Evolutionary conservation across 1,139 yeast species (phyloP).

Genomic region (Saccharomycopsis hybrid): DNA sequence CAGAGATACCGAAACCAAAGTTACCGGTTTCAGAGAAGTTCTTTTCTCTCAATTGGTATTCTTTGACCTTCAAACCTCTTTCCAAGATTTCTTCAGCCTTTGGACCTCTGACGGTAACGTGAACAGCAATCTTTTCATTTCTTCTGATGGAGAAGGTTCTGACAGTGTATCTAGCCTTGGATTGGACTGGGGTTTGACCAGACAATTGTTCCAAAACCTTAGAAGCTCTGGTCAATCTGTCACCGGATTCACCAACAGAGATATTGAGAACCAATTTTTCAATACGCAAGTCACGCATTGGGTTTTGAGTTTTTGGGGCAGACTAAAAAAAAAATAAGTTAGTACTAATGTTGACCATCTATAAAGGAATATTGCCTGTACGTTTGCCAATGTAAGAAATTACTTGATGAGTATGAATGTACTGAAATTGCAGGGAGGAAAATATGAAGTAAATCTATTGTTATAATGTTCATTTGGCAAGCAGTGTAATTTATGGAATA

Average conservation of each 20-base stretch:
- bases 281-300: constrained; percentile 98
- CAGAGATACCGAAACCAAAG: constrained; percentile 99
- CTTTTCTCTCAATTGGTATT: constrained; percentile 88
- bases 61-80: constrained; percentile 99
- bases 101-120: constrained; percentile 99
- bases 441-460: too few relatives aligned
- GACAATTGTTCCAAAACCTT: constrained; percentile 99
- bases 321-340: constrained; percentile 5
- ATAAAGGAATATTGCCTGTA: neutral
- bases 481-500: too few relatives aligned
- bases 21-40: constrained; percentile 99
- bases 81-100: constrained; percentile 99
- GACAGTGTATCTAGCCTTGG: constrained; percentile 99
- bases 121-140: constrained; percentile 99
- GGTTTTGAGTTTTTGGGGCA: constrained; percentile 42
- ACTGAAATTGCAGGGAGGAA: too few relatives aligned
- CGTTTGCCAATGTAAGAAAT: too few relatives aligned
- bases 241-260: constrained; percentile 99
- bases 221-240: constrained; percentile 99
- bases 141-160: constrained; percentile 99
- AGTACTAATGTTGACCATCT: neutral
- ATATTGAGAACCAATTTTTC: constrained; percentile 99
- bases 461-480: too few relatives aligned
- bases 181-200: constrained; percentile 99
- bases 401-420: too few relatives aligned